These are phyloP conservation scores for Triticum timopheevii DNA, from an alignment of 176 grass and related monocot species.

Conservation along the genomic window DNA sequence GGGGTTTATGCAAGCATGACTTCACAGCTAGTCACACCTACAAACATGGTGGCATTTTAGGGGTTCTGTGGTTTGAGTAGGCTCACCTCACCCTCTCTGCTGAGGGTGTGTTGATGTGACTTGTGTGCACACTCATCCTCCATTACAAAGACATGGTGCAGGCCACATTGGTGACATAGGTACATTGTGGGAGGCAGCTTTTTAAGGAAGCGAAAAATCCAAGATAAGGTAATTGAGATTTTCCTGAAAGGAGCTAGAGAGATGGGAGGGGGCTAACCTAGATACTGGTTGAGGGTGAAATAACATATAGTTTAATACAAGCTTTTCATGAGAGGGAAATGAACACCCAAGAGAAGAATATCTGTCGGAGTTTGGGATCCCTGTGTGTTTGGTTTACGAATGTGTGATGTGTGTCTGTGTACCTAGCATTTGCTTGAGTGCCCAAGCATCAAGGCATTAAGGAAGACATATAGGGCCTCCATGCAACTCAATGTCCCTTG, in stretches of 20 bases:
- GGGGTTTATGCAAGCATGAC: conserved; percentile 44
- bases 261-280: neutral
- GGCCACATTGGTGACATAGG: conserved; percentile 60
- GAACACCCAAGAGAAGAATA: conserved; percentile 8
- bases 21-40: conserved; percentile 14
- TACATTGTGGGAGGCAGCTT: conserved; percentile 21
- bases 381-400: conserved; percentile 29
- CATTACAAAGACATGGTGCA: conserved; percentile 49
- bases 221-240: conserved; percentile 39
- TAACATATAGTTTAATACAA: neutral
- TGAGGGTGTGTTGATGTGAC: conserved; percentile 43
- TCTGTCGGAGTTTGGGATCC: conserved; percentile 17
- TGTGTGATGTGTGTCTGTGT: neutral
- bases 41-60: conserved; percentile 1
- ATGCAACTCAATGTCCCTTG: conserved; percentile 54
- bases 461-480: conserved; percentile 65
- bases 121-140: conserved; percentile 44
- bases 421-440: conserved; percentile 15
- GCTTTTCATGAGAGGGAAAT: conserved; percentile 1
- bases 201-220: conserved; percentile 51
- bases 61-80: conserved; percentile 35
- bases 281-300: conserved; percentile 9
- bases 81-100: conserved; percentile 32
- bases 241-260: neutral
- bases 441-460: conserved; percentile 45